Evolutionary conservation across 208 protist genomes (phyloP).

Genomic region (Vickermania ingenoplastis): DNA sequence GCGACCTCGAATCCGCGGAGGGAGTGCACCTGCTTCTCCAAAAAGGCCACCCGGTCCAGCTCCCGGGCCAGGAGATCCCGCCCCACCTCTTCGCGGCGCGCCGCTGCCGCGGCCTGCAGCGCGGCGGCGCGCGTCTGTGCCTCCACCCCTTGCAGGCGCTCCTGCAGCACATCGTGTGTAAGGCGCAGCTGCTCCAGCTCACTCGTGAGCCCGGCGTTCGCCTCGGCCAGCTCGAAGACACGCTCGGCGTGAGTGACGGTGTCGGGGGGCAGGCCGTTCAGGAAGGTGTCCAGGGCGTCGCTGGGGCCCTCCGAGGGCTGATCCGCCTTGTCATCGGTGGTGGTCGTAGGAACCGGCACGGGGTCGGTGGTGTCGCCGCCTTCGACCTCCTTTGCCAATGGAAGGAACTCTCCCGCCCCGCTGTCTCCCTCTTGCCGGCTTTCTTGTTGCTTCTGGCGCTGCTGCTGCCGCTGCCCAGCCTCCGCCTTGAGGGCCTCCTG

Average conservation of each 20-base stretch:
- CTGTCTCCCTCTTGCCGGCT: neutral
- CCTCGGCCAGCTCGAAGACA: constrained; percentile 71
- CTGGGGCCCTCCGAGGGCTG: neutral
- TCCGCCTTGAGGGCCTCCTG: neutral
- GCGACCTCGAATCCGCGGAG: constrained; percentile 70
- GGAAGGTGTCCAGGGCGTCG: neutral
- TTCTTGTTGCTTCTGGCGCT: neutral
- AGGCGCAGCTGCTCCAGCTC: constrained; percentile 68
- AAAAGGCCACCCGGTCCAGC: constrained; percentile 71
- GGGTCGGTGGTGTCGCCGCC: neutral
- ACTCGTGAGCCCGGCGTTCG: constrained; percentile 53
- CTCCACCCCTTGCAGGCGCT: constrained; percentile 26
- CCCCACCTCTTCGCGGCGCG: constrained; percentile 38
- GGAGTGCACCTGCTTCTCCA: constrained; percentile 81
- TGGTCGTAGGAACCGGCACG: neutral
- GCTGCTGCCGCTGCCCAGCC: neutral
- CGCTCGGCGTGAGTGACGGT: constrained; percentile 31
- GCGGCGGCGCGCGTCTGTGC: constrained; percentile 1
- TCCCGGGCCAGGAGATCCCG: constrained; percentile 55
- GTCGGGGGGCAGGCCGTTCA: constrained; percentile 18
- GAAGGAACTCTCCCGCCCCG: neutral
- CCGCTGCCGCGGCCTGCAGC: constrained; percentile 16
- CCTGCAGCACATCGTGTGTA: constrained; percentile 61
- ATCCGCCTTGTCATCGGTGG: neutral
- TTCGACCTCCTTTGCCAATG: neutral